These are phyloP conservation scores for Pleurotus pulmonarius DNA, from an alignment of 768 basidiomycete species.

Conservation along the genomic window DNA sequence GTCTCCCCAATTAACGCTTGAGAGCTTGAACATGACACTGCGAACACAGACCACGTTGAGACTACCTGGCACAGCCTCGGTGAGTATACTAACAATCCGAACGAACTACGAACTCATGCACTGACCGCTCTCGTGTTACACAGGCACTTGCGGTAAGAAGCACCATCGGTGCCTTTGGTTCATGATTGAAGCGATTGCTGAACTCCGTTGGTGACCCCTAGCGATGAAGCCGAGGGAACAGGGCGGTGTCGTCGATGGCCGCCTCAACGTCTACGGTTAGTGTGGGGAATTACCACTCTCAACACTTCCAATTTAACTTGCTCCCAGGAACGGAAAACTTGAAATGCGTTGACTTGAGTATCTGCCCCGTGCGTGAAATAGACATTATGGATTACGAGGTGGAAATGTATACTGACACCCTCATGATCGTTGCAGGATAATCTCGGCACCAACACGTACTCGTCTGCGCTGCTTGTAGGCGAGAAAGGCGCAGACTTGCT, in stretches of 20 bases:
- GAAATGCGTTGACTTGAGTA: slow-evolving; percentile 65
- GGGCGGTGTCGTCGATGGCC: slow-evolving; percentile 63
- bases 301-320: neutral
- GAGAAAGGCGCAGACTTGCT: slow-evolving; percentile 66
- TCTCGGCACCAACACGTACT: slow-evolving; percentile 71
- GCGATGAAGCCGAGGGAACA: slow-evolving; percentile 68
- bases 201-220: slow-evolving; percentile 11
- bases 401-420: too few relatives aligned
- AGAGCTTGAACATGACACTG: neutral
- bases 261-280: slow-evolving; percentile 55
- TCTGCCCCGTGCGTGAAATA: slow-evolving; percentile 54
- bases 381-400: too few relatives aligned
- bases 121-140: neutral
- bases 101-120: neutral
- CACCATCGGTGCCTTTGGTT: neutral
- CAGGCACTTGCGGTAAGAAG: slow-evolving; percentile 41
- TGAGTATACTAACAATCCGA: slow-evolving; percentile 14
- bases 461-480: slow-evolving; percentile 63
- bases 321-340: slow-evolving; percentile 54
- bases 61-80: slow-evolving; percentile 76
- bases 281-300: neutral
- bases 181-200: neutral
- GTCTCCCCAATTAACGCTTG: neutral
- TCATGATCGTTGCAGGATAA: slow-evolving; percentile 43
- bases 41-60: slow-evolving; percentile 58